Evolutionary conservation across 2,329 filamentous ascomycete genomes (phyloP), one percentile per base, ranked within the genome.

Genomic region (Phoma sp.): DNA sequence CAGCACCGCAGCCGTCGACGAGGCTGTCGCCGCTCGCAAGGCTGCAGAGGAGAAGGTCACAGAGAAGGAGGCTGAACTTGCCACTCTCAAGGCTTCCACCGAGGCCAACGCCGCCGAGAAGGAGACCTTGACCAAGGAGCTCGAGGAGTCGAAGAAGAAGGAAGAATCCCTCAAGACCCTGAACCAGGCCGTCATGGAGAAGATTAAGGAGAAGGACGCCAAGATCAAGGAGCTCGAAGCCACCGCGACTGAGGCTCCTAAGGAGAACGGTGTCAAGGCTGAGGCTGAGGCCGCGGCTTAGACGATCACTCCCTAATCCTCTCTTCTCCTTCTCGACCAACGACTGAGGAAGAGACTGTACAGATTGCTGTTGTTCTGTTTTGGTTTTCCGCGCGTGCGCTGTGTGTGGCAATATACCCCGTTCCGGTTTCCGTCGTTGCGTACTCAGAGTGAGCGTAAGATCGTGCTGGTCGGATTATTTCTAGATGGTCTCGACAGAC

Each of bases 151-250:
- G 4, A 58, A 64, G 59, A 48, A 52, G 41, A 53, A 49, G 2
- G 57, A 63, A 36, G 60, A 61, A 27, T 51, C 47, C 13, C 60
- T 63, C 51, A 64, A 57, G 27, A 35, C 52, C 4, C 54, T 59
- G 13, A 64, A 62, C 41, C 55, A 58, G 22, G 44, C 48, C 14
- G 46, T 59, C 18, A 37, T 61, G 37, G 47, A 60, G 35, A 62
- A 66, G 55, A 49, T 59, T 24, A 65, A 66, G 44, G 57, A 57
- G 9, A 55, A 62, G 52, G 59, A 60, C 10, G 47, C 57, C 9
- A 57, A 63, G 50, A 52, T 59, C 18, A 58, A 57, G 45, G 55
- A 62, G 37, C 42, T 60, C 45, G 53, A 43, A 6, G 46, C 52
- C 11, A 52, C 48, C 18, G 47, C 47, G 11, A 47, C 47, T 9